Evolutionary conservation across 75 land plant species (phyloP).

Genomic region (Chamaecyparis obtusa): DNA sequence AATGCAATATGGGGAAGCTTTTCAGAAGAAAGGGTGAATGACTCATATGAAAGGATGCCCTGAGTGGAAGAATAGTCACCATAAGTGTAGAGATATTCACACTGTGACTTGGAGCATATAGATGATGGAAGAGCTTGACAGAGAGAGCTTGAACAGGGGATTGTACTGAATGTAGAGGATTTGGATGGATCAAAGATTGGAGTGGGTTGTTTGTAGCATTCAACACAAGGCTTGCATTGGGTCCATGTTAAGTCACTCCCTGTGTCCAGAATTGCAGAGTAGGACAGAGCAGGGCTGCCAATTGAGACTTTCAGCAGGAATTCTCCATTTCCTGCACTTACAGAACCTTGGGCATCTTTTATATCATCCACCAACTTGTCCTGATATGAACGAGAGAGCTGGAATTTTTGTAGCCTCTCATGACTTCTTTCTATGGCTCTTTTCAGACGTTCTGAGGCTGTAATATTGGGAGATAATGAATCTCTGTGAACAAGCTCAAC

Average conservation of each 20-base stretch:
- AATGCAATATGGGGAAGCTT: constrained; percentile 20
- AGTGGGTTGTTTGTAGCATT: constrained; percentile 15
- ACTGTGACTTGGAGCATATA: not conserved
- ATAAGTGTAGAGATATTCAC: constrained; percentile 28
- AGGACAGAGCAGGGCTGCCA: constrained; percentile 29
- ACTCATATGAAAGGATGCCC: constrained; percentile 24
- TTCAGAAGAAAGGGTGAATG: constrained; percentile 20
- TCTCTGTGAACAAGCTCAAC: constrained; percentile 1
- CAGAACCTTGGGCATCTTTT: not conserved
- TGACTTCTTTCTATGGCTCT: not conserved
- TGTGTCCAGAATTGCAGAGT: constrained; percentile 37
- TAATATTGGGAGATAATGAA: not conserved
- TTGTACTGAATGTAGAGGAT: constrained; percentile 20
- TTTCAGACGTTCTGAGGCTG: not conserved
- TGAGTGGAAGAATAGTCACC: constrained; percentile 29
- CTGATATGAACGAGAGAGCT: not conserved
- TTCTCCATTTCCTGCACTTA: constrained; percentile 23
- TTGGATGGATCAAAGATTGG: constrained; percentile 29
- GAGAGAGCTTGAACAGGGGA: constrained; percentile 13
- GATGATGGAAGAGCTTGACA: not conserved
- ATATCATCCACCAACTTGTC: not conserved
- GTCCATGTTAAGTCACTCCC: constrained; percentile 46
- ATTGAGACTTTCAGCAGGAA: constrained; percentile 22
- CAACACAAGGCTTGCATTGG: constrained; percentile 28
- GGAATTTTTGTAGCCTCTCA: not conserved